phyloP scores from a whole-genome alignment of 2,329 filamentous ascomycete genomes.

The Talaromyces piceae region DNA sequence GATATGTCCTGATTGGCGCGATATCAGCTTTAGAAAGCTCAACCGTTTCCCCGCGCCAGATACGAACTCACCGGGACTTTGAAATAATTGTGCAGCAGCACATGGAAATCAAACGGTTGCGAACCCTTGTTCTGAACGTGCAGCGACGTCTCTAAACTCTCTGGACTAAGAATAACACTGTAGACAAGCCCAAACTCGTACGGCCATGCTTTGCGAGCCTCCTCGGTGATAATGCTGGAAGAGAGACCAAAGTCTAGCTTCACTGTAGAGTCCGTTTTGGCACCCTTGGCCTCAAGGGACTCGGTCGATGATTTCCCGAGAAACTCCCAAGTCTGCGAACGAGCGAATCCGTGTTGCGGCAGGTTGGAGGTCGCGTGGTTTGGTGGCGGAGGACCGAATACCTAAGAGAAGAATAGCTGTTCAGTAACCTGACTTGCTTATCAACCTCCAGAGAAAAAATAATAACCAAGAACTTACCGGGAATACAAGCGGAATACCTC shows the following conservation, averaged over 20 bases:
- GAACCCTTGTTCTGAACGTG: conserved; percentile 83
- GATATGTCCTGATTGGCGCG: conserved; percentile 64
- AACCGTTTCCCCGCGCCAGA: too few species aligned
- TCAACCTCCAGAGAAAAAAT: not conserved
- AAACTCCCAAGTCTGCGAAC: conserved; percentile 86
- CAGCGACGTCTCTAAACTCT: conserved; percentile 69
- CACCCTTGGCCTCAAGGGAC: conserved; percentile 19
- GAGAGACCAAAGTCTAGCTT: conserved; percentile 96
- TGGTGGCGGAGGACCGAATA: conserved; percentile 75
- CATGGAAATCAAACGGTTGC: conserved; percentile 80
- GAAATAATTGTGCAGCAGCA: conserved; percentile 87
- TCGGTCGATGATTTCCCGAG: conserved; percentile 53
- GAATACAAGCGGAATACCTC: conserved; percentile 88
- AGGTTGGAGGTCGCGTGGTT: conserved; percentile 71
- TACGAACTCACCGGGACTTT: conserved; percentile 59
- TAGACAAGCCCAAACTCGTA: conserved; percentile 87
- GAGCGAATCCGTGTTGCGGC: conserved; percentile 91
- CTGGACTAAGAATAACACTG: conserved; percentile 74
- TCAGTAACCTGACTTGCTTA: not conserved
- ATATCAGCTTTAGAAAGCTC: too few species aligned
- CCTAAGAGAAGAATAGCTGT: conserved; percentile 34
- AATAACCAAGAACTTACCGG: conserved; percentile 56
- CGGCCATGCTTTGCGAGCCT: conserved; percentile 68
- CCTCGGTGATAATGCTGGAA: conserved; percentile 60
- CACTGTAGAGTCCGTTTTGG: conserved; percentile 57